Conservation (phyloP, 2,329 filamentous ascomycete genomes). For the Cytospora mali region DNA sequence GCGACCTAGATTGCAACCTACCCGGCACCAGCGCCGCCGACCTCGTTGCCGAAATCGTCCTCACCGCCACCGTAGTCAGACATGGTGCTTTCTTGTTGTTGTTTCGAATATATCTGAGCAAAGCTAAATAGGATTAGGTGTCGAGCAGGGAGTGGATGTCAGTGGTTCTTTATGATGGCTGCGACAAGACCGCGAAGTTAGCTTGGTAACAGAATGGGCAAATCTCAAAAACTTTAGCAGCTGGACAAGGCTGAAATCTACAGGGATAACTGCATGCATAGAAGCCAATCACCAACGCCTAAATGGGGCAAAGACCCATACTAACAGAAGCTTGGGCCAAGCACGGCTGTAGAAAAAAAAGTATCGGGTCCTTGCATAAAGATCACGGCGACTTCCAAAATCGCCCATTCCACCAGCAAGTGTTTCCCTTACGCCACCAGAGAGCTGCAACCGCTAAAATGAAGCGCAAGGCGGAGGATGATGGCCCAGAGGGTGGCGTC, state of each 20-base stretch:
- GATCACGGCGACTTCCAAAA: constrained; percentile 1
- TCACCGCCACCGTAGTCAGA: constrained; percentile 68
- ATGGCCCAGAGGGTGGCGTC: not conserved
- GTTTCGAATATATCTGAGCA: not conserved
- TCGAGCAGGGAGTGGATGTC: not conserved
- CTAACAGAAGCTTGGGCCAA: constrained; percentile 2
- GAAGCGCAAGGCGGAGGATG: constrained; percentile 24
- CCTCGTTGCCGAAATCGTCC: constrained; percentile 45
- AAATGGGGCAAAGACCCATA: not conserved
- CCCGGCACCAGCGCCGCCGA: constrained; percentile 22
- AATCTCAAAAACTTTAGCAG: constrained; percentile 23
- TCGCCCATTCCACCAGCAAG: constrained; percentile 3
- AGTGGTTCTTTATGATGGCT: constrained; percentile 4
- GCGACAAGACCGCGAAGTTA: not conserved
- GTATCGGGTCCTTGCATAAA: not conserved
- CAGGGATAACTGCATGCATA: not conserved
- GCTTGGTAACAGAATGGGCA: constrained; percentile 17
- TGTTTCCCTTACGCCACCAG: constrained; percentile 2
- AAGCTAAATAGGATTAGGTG: not conserved
- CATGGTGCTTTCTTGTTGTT: constrained; percentile 49
- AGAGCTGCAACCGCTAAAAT: constrained; percentile 13
- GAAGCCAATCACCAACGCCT: not conserved
- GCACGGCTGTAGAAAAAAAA: constrained; percentile 17
- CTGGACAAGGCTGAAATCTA: constrained; percentile 19
- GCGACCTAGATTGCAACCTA: constrained; percentile 10